phyloP scores from a whole-genome alignment of 352 stramenopile species.

The Globisporangium carolinianum region DNA sequence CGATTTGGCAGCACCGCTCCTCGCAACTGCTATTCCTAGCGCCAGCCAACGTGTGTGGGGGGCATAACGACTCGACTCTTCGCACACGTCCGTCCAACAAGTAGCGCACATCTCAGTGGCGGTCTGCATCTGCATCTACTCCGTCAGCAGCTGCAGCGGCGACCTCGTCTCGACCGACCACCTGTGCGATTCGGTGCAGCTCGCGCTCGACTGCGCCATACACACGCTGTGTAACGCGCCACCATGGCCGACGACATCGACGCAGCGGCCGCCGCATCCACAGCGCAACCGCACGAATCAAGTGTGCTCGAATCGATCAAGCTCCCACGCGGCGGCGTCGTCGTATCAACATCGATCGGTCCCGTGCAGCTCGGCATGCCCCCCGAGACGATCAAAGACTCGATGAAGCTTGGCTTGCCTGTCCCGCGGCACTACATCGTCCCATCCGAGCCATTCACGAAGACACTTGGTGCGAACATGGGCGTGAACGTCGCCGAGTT shows the following conservation, averaged over 20 bases:
- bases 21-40: no score
- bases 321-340: conserved; percentile 64
- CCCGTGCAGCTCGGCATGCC: conserved; percentile 91
- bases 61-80: no score
- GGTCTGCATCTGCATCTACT: no score
- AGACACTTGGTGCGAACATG: conserved; percentile 91
- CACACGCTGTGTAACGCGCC: no score
- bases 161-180: no score
- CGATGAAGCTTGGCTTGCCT: conserved; percentile 89
- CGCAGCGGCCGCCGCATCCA: neutral
- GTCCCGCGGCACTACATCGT: conserved; percentile 95
- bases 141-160: no score
- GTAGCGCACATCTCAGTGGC: no score
- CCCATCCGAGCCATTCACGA: conserved; percentile 91
- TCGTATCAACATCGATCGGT: conserved; percentile 72
- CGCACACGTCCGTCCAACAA: no score
- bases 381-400: conserved; percentile 97
- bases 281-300: conserved; percentile 10
- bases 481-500: conserved; percentile 96
- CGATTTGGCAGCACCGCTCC: no score
- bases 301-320: conserved; percentile 53
- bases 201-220: no score
- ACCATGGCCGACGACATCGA: conserved; percentile 9
- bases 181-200: no score
- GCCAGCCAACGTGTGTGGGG: no score